Conservation (phyloP, 345 rosid genomes). For the Nasturtium officinale region DNA sequence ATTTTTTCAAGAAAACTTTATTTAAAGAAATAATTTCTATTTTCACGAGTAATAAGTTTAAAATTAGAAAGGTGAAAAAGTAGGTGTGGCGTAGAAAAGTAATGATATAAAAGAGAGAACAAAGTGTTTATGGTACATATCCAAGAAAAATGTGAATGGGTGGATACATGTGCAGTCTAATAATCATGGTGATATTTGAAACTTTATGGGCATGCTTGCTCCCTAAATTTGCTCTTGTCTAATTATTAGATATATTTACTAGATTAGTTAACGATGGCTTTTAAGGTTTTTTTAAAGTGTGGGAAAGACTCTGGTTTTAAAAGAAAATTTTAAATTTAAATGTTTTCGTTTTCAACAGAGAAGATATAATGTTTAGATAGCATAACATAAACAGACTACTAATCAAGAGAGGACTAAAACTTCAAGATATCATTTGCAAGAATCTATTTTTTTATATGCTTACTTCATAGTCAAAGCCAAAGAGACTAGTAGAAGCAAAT, state of each 20-base stretch:
- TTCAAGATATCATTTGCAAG: background rate
- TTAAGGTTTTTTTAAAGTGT: background rate
- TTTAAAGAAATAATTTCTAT: background rate
- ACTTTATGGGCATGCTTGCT: slow-evolving; percentile 41
- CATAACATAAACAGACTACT: background rate
- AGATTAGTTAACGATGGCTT: background rate
- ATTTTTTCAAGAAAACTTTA: background rate
- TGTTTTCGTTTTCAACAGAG: no score
- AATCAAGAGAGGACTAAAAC: background rate
- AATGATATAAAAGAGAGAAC: background rate
- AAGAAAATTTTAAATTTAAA: no score
- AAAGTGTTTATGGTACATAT: background rate
- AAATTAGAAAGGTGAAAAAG: background rate
- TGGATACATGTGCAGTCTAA: slow-evolving; percentile 30
- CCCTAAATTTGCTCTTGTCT: slow-evolving; percentile 31
- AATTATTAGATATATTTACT: background rate
- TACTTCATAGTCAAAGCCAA: slow-evolving; percentile 79
- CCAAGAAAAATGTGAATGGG: background rate
- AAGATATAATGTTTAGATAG: background rate
- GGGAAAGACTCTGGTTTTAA: background rate
- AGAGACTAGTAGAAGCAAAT: slow-evolving; percentile 89
- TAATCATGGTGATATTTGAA: slow-evolving; percentile 34
- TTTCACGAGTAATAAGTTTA: background rate
- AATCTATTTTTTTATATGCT: background rate
- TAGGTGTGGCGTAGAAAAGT: background rate